Evolutionary conservation across 2,329 filamentous ascomycete species (phyloP).

Genomic region (Fusarium anguioides): DNA sequence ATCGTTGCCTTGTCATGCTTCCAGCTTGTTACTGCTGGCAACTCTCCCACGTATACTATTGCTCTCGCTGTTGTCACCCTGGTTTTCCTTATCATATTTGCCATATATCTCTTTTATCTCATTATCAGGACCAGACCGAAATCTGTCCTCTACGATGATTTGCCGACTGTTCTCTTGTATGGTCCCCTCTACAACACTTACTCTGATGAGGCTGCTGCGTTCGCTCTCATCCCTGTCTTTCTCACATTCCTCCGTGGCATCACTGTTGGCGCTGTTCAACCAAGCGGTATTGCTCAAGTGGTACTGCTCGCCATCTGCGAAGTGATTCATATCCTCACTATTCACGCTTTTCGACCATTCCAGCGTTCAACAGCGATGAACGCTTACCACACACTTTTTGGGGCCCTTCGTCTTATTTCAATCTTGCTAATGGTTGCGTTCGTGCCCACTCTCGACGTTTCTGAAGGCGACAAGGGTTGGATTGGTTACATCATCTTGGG

Average conservation of each 20-base stretch:
- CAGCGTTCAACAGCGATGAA: conserved; percentile 97
- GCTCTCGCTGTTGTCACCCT: conserved; percentile 81
- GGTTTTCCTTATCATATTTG: conserved; percentile 76
- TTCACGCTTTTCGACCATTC: conserved; percentile 92
- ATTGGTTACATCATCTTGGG: conserved; percentile 92
- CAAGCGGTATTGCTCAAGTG: conserved; percentile 91
- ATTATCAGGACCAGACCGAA: conserved; percentile 85
- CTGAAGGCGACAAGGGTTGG: conserved; percentile 87
- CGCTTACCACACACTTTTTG: conserved; percentile 89
- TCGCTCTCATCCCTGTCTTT: conserved; percentile 86
- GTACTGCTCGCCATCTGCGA: conserved; percentile 94
- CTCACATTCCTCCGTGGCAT: conserved; percentile 88
- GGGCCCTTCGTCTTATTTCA: conserved; percentile 78
- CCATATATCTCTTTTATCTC: conserved; percentile 81
- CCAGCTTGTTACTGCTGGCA: conserved; percentile 81
- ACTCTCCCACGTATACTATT: conserved; percentile 77
- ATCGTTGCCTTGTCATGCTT: conserved; percentile 89
- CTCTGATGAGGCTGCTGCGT: conserved; percentile 90
- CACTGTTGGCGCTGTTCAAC: conserved; percentile 91
- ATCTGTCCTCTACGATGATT: conserved; percentile 90
- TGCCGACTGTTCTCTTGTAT: conserved; percentile 88
- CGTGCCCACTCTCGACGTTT: conserved; percentile 82
- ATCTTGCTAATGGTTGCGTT: conserved; percentile 85
- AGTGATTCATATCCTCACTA: conserved; percentile 85
- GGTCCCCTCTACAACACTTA: conserved; percentile 98